Percentiles rank a stretch among this genome's conserved stretches.
phyloP scores from a whole-genome alignment of 768 basidiomycete species.

The Suillus tomentosus region DNA sequence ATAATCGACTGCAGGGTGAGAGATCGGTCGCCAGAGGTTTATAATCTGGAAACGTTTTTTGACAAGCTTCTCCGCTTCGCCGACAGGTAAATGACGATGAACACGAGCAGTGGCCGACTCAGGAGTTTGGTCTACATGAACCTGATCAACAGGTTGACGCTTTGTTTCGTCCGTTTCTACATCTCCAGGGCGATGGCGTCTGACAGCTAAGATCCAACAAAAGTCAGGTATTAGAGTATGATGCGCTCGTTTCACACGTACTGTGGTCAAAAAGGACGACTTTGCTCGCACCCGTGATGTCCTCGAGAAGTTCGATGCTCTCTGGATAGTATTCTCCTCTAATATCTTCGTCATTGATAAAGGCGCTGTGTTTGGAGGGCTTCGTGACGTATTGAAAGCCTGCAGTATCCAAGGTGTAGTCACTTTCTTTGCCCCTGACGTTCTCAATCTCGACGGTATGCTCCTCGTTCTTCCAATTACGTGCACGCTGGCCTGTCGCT shows the following conservation, averaged over 20 bases:
- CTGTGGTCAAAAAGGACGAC: constrained; percentile 71
- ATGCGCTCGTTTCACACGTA: constrained; percentile 27
- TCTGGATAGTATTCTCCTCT: constrained; percentile 61
- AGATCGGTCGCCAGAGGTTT: constrained; percentile 63
- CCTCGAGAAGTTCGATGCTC: constrained; percentile 57
- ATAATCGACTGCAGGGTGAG: constrained; percentile 47
- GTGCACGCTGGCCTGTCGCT: constrained; percentile 35
- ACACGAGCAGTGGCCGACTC: constrained; percentile 47
- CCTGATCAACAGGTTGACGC: constrained; percentile 44
- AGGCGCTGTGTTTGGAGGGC: constrained; percentile 47
- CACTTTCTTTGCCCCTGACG: constrained; percentile 50
- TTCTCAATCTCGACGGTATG: constrained; percentile 48
- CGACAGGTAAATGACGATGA: constrained; percentile 49
- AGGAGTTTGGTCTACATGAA: constrained; percentile 57
- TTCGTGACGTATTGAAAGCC: constrained; percentile 49
- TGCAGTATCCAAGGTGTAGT: constrained; percentile 46
- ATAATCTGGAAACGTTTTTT: constrained; percentile 57
- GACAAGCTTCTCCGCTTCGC: constrained; percentile 45
- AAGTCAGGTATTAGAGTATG: constrained; percentile 4
- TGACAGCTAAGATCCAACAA: constrained; percentile 39
- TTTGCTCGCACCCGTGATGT: constrained; percentile 57
- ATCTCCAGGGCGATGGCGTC: constrained; percentile 44
- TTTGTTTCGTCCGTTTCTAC: constrained; percentile 37
- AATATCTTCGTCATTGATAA: constrained; percentile 54
- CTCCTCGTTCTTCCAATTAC: constrained; percentile 38